Percentiles rank a stretch among this genome's conserved stretches.
phyloP scores from a whole-genome alignment of 164 flowering plant genomes.

The Dillenia suffruticosa region DNA sequence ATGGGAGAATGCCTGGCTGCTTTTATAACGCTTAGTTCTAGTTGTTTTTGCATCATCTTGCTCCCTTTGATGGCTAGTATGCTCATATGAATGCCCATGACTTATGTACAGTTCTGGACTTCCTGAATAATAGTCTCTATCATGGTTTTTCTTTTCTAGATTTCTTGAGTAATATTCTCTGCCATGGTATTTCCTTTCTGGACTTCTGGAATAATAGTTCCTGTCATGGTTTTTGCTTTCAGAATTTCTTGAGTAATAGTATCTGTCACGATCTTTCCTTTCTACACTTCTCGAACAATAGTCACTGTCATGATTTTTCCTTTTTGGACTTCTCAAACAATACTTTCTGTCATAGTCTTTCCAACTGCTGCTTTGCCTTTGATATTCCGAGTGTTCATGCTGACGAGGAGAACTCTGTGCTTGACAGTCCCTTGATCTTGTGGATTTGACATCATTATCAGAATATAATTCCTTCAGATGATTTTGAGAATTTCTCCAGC shows the following conservation, averaged over 20 bases:
- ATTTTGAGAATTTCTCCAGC: conserved; percentile 7
- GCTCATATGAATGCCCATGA: conserved; percentile 22
- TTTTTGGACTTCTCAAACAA: conserved; percentile 33
- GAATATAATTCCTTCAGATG: conserved; percentile 12
- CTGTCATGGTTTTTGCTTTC: conserved; percentile 17
- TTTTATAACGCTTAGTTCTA: conserved; percentile 21
- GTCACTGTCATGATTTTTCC: conserved; percentile 18
- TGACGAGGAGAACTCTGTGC: conserved; percentile 13
- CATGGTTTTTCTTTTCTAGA: conserved; percentile 8
- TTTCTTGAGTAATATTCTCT: conserved; percentile 1
- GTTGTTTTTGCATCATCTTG: conserved; percentile 20
- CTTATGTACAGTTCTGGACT: conserved; percentile 29
- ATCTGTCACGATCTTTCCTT: conserved; percentile 17
- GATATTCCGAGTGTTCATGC: conserved; percentile 20
- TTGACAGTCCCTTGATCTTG: background rate
- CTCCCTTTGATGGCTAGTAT: conserved; percentile 21
- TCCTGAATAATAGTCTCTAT: conserved; percentile 27
- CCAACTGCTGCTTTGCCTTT: conserved; percentile 11
- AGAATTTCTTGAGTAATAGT: conserved; percentile 32
- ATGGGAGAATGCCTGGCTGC: conserved; percentile 23
- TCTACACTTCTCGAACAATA: conserved; percentile 34
- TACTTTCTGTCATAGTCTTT: conserved; percentile 19
- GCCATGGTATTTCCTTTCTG: conserved; percentile 8
- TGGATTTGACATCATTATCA: conserved; percentile 10
- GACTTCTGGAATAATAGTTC: conserved; percentile 32